Base-by-base conservation (phyloP, 495 filamentous ascomycete genomes). In the Hypoxylon cercidicola region DNA sequence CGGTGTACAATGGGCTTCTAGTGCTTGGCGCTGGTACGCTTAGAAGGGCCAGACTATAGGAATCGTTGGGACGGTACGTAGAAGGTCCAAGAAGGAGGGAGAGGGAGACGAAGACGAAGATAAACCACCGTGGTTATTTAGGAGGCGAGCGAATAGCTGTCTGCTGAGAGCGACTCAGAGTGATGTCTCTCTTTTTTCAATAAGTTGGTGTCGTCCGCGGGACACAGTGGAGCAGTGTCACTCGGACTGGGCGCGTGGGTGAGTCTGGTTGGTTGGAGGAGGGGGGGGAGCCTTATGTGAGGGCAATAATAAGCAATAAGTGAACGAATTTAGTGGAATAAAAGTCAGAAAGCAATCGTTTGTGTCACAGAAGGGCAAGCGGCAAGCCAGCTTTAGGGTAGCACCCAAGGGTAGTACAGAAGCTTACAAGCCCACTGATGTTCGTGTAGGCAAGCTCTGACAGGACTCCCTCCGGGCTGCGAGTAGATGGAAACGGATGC, bases 211-310 rank as follows among this genome's bases (percentile, higher is more conserved):
- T 55, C 44, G 62, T 62, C 55, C 55, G 62, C 57, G 56, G 56
- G 62, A 70, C 59, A 43, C 66, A 28, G 69, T 68, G 71, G 71
- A 66, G 60, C 62, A 32, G 65, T 69, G 70, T 73, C 71, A 67
- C 71, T 62, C 28, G 12, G 25, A 21, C 39, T 43, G 40, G 57
- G 66, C 62, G 69, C 62, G 71, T 72, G 66, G 62, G 71, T 55
- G 35, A 44, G 35, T 61, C 34, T 72, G 54, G 67, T 61, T 74
- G 69, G 71, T 50, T 4, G 25, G 19, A 53, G 37, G 45, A 44
- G 13, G 21, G 16, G 28, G 10, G 10, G 32, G 47, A 51, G 46
- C 54, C 59, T 56, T 65, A 66, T 73, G 55, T 46, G 55, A 64
- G 60, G 32, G n/a, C 35, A 44, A 68, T 68, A 62, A 50, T 55